Base-by-base conservation (phyloP, 306 rosid species). In the Prinsepia uniflora region DNA sequence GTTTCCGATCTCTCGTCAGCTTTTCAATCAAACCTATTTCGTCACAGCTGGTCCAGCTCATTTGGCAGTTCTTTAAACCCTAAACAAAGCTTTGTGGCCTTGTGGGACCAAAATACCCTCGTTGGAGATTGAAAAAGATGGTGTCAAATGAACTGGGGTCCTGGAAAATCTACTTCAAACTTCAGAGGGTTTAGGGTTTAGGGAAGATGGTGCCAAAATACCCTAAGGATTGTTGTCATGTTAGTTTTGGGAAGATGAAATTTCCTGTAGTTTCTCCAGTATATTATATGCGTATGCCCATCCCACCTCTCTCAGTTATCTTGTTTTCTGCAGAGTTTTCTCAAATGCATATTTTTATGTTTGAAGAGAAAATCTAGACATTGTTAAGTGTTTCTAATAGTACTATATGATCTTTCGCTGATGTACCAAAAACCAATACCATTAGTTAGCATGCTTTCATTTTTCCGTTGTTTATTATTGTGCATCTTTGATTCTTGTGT, bases 21-120 rank as follows among this genome's bases (percentile, higher is more conserved):
- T n/a, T 65, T 75, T 70, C 19, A 67, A 44, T 76, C 76, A 67
- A 50, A 44, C 36, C 60, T 75, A 48, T 45, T 76, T 83, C 81
- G 48, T 65, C 70, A 74, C 83, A 82, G 79, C 86, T 75, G 63
- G 74, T 52, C 78, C 86, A 68, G 84, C 84, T 79, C 79, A 79
- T 72, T 67, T 52, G 66, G 46, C 62, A 57, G 65, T 52, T 54
- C 19, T 68, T 74, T 65, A 48, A 55, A 48, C 71, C 75, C 65
- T 45, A 52, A 65, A 53, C 30, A 40, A 62, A 52, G 54, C 9
- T 30, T 2, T 7, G 65, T 43, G 58, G 48, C 43, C 9, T 30
- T 11, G 53, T 46, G 67, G 58, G 72, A 82, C 83, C 78, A 70
- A 75, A 78, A 43, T 73, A 36, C 66, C 55, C 70, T 53, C 8